Evolutionary conservation across 2,329 filamentous ascomycete species (phyloP).

Genomic region (Orbilia ellipsospora): DNA sequence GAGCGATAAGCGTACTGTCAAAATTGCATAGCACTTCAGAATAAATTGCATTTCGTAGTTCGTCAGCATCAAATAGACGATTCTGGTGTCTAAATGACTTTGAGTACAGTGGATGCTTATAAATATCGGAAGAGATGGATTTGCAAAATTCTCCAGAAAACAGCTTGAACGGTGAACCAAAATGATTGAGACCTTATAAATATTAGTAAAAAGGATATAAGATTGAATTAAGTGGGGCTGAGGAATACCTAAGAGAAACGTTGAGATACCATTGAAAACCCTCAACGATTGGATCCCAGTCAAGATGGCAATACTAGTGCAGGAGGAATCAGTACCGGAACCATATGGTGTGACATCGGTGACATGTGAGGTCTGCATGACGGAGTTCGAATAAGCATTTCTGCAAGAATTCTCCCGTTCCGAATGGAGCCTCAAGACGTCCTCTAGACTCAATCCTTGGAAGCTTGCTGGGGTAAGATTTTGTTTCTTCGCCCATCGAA

Average conservation of each 20-base stretch:
- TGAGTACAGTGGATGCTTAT: slow-evolving; percentile 51
- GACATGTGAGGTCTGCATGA: slow-evolving; percentile 17
- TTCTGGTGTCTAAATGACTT: slow-evolving; percentile 42
- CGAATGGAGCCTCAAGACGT: slow-evolving; percentile 51
- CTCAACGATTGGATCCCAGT: slow-evolving; percentile 44
- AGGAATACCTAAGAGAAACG: slow-evolving; percentile 36
- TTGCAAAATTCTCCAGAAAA: slow-evolving; percentile 54
- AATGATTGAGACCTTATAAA: slow-evolving; percentile 27
- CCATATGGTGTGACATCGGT: slow-evolving; percentile 30
- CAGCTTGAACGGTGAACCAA: slow-evolving; percentile 51
- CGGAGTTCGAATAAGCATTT: neutral
- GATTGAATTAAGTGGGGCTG: neutral
- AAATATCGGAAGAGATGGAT: slow-evolving; percentile 47
- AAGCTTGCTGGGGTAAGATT: slow-evolving; percentile 51
- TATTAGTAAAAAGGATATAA: neutral
- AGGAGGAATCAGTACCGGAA: slow-evolving; percentile 19
- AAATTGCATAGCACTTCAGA: slow-evolving; percentile 41
- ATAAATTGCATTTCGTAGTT: slow-evolving; percentile 34
- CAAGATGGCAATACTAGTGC: slow-evolving; percentile 11
- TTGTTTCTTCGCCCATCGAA: slow-evolving; percentile 53
- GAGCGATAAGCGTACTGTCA: slow-evolving; percentile 32
- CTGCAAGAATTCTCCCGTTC: slow-evolving; percentile 29
- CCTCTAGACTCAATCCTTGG: slow-evolving; percentile 45
- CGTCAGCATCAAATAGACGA: slow-evolving; percentile 38
- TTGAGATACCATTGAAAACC: slow-evolving; percentile 40